Conservation (phyloP, 1,284 basidiomycete species). For the Lentinus polychrous region DNA sequence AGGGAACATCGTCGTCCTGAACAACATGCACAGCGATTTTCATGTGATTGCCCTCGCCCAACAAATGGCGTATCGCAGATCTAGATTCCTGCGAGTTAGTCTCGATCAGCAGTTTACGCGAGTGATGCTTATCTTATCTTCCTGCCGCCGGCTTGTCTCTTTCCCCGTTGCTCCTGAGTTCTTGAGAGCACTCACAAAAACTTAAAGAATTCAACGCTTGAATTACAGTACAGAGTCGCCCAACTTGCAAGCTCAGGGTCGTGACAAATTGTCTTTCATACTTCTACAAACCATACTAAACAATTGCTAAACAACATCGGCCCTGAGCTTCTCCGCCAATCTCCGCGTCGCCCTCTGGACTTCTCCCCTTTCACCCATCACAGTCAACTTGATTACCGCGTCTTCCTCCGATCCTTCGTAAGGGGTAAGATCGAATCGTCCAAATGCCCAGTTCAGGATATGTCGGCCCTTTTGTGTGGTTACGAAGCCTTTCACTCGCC, state of each 20-base stretch:
- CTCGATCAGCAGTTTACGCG: conserved; percentile 6
- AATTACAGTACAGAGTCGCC: no score
- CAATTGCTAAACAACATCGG: conserved; percentile 24
- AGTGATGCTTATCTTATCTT: not conserved
- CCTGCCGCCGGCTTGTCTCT: not conserved
- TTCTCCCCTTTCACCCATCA: conserved; percentile 86
- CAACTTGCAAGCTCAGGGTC: no score
- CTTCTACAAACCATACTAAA: conserved; percentile 4
- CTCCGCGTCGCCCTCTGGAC: conserved; percentile 51
- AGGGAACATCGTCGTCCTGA: conserved; percentile 43
- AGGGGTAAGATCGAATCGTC: conserved; percentile 64
- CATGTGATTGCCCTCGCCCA: conserved; percentile 20
- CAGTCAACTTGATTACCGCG: conserved; percentile 54
- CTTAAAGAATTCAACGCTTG: no score
- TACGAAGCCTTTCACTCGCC: conserved; percentile 81
- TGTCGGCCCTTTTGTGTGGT: conserved; percentile 40
- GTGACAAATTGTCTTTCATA: no score
- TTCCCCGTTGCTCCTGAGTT: not conserved
- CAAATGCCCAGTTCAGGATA: conserved; percentile 91
- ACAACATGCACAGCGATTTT: conserved; percentile 13
- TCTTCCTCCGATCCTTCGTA: conserved; percentile 28
- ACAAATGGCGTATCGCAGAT: not conserved
- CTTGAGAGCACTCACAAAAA: no score
- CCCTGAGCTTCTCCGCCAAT: conserved; percentile 50
- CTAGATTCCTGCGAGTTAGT: not conserved